Evolutionary conservation across 1,284 basidiomycete genomes (phyloP), one percentile per base, ranked within the genome.

Genomic region (Trichosporon inkin): DNA sequence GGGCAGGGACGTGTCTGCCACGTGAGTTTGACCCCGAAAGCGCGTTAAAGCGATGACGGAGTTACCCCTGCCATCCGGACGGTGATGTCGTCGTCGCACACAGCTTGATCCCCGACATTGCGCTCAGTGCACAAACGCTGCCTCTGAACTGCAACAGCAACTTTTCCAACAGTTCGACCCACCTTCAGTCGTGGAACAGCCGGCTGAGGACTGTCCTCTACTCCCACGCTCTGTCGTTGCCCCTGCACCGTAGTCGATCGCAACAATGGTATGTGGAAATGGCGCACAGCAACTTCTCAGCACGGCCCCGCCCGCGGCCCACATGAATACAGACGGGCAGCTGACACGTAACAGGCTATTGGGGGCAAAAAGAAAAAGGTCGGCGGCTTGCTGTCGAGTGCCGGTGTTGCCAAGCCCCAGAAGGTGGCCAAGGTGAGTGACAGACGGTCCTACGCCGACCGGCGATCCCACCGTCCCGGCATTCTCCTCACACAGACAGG

Each of bases 351-450:
- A 16, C 68, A 93, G 91, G 91, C 90, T 58, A 85, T 89, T 40
- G 92, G 92, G 84, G 93, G 92, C 81, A 90, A 90, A 58, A 90
- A 88, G 41, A 93, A 92, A 84, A 93, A 92, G 81, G 56, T 82
- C 83, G 66, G 81, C 83, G 67, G 79, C 37, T 87, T 90, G 82
- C 84, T 87, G 70, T 81, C 81, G n/a, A 82, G 75, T 38, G 76
- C 72, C 49, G 73, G 69, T 37, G 68, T 69, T 8, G 52, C 57
- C 22, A 63, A 63, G 57, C 57, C 60, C 3, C 44, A 60, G 49
- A 62, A 65, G 51, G 59, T 64, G 16, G 58, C 65, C 38, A 67
- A 64, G 62, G 60, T 67, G 28, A 40, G 58, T 52, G n/a, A 16
- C 20, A 37, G 35, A 14, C 17, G 16, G 49, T 38, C 41, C 10